Conservation (phyloP, 2,329 filamentous ascomycete species). For the Alternaria solani region DNA sequence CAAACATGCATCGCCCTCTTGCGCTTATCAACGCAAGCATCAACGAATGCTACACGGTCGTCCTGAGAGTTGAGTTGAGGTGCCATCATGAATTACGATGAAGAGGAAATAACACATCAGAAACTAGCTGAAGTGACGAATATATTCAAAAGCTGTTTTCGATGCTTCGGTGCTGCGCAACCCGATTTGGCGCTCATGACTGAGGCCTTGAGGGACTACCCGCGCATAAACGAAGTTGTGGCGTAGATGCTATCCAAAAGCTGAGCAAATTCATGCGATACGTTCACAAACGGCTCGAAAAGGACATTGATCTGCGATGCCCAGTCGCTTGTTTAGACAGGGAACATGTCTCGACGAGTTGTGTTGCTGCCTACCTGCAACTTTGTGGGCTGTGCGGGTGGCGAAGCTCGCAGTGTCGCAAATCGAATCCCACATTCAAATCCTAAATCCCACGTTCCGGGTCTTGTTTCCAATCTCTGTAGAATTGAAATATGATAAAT, state of each 20-base stretch:
- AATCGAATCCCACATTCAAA: background rate
- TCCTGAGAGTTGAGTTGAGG: constrained; percentile 11
- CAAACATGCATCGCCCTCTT: constrained; percentile 9
- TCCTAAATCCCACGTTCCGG: background rate
- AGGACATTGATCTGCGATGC: background rate
- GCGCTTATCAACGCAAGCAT: constrained; percentile 15
- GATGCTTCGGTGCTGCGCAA: background rate
- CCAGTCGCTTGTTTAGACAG: constrained; percentile 9
- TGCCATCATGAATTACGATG: background rate
- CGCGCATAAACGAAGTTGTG: constrained; percentile 5
- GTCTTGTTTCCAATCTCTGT: background rate
- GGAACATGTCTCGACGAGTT: background rate
- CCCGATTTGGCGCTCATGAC: constrained; percentile 1
- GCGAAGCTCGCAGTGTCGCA: background rate
- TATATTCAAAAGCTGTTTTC: background rate
- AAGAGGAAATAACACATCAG: background rate
- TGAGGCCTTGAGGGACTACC: background rate
- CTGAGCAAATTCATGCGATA: constrained; percentile 13
- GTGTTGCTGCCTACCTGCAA: constrained; percentile 6
- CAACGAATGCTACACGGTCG: constrained; percentile 15
- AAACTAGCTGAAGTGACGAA: background rate
- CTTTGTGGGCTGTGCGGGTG: constrained; percentile 6
- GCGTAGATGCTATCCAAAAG: background rate
- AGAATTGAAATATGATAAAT: background rate
- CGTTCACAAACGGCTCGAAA: background rate